These are phyloP conservation scores for Fusarium sp. DNA, from an alignment of 2,329 filamentous ascomycete species.

Conservation along the genomic window DNA sequence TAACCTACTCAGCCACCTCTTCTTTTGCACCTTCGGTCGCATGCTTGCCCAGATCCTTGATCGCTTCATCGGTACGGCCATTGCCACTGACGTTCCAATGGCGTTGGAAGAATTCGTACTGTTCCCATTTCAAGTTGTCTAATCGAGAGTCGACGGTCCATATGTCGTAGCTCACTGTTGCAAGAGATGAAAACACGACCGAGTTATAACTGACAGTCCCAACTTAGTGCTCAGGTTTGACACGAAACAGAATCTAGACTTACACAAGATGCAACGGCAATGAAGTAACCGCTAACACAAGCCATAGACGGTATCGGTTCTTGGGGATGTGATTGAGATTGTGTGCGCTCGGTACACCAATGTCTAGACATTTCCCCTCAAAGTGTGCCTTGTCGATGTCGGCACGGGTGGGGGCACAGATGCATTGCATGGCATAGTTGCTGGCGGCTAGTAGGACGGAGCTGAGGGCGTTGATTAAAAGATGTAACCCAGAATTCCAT, in stretches of 20 bases:
- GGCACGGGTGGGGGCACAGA: slow-evolving; percentile 47
- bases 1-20: too few species aligned
- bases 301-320: too few species aligned
- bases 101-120: not conserved
- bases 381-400: slow-evolving; percentile 43
- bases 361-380: slow-evolving; percentile 23
- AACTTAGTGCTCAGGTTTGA: not conserved
- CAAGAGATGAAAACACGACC: slow-evolving; percentile 7
- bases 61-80: not conserved
- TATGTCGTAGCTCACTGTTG: not conserved
- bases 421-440: slow-evolving; percentile 52
- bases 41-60: too few species aligned
- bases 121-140: too few species aligned
- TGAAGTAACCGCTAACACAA: not conserved
- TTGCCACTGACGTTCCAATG: not conserved
- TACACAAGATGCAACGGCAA: slow-evolving; percentile 17
- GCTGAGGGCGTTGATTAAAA: slow-evolving; percentile 24
- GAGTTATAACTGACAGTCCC: slow-evolving; percentile 9
- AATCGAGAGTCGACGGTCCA: not conserved
- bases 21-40: too few species aligned
- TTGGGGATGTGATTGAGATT: slow-evolving; percentile 12
- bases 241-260: not conserved
- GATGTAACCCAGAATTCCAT: slow-evolving; percentile 10
- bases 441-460: slow-evolving; percentile 32
- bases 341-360: slow-evolving; percentile 26